phyloP scores from a whole-genome alignment of 805 yeast species.

The Ogataea saltuana region DNA sequence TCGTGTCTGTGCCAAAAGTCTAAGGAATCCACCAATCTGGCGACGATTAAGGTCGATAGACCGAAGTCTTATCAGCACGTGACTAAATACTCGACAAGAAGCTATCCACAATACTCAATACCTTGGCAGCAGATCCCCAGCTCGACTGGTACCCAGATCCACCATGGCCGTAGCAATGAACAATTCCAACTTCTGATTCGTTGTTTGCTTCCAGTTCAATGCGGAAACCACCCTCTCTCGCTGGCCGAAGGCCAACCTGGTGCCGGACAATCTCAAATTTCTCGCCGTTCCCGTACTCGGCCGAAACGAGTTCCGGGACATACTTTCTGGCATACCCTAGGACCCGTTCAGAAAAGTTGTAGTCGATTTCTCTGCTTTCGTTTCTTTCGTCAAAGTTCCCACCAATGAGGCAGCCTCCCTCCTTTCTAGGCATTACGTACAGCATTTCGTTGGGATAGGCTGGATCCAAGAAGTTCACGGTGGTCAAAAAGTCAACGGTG shows the following conservation, averaged over 20 bases:
- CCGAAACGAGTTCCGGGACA: slow-evolving; percentile 42
- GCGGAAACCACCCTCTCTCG: slow-evolving; percentile 58
- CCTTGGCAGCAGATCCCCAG: slow-evolving; percentile 19
- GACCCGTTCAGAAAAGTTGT: slow-evolving; percentile 48
- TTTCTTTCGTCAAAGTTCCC: slow-evolving; percentile 41
- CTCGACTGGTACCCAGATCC: slow-evolving; percentile 70
- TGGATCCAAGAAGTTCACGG: slow-evolving; percentile 31
- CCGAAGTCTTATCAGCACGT: background rate
- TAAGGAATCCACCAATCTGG: too few relatives aligned
- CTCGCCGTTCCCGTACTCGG: too few relatives aligned
- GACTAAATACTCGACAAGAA: slow-evolving; percentile 16
- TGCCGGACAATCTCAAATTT: slow-evolving; percentile 43
- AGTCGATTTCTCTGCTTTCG: slow-evolving; percentile 36
- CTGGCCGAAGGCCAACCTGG: slow-evolving; percentile 71
- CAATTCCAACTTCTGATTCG: slow-evolving; percentile 32
- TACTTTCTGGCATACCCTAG: slow-evolving; percentile 44
- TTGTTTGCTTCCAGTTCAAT: slow-evolving; percentile 46
- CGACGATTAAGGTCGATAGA: slow-evolving; percentile 7
- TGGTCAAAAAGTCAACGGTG: slow-evolving; percentile 28
- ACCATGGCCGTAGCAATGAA: slow-evolving; percentile 72
- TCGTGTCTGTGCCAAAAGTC: background rate
- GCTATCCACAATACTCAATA: slow-evolving; percentile 38
- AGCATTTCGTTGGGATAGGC: slow-evolving; percentile 46
- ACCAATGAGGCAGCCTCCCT: slow-evolving; percentile 72
- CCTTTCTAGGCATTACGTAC: slow-evolving; percentile 68